A percentile compares a stretch with the other conserved stretches of the same genome.
Evolutionary conservation across 495 filamentous ascomycete species (phyloP).

Genomic region (Aspergillus saccharolyticus): DNA sequence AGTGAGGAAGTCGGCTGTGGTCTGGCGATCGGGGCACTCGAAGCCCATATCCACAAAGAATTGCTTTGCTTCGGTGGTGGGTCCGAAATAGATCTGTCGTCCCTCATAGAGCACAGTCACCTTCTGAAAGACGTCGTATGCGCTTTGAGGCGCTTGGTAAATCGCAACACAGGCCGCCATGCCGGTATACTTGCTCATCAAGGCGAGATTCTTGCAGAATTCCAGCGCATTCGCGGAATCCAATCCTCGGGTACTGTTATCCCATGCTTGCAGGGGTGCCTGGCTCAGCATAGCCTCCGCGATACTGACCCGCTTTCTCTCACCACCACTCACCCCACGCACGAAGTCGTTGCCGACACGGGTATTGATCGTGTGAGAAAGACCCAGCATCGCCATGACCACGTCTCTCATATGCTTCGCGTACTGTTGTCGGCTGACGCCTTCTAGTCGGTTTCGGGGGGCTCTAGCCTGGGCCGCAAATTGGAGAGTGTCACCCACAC

Average conservation of each 20-base stretch:
- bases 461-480: constrained; percentile 50
- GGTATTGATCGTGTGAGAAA: constrained; percentile 68
- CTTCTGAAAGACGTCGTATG: constrained; percentile 48
- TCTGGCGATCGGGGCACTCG: constrained; percentile 50
- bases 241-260: constrained; percentile 73
- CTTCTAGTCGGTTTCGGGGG: constrained; percentile 33
- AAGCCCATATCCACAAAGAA: constrained; percentile 55
- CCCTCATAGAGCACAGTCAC: constrained; percentile 52
- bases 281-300: constrained; percentile 11
- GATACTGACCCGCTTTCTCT: constrained; percentile 62
- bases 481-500: constrained; percentile 55
- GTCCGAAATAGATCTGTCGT: constrained; percentile 56
- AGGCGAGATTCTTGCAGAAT: not conserved
- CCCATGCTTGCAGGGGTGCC: constrained; percentile 64
- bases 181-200: not conserved
- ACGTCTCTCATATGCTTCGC: constrained; percentile 45
- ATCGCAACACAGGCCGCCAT: constrained; percentile 47
- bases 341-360: constrained; percentile 68
- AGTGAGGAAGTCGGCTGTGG: constrained; percentile 63
- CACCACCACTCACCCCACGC: constrained; percentile 71
- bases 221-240: constrained; percentile 57
- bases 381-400: constrained; percentile 59
- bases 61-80: constrained; percentile 43
- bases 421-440: constrained; percentile 39
- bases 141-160: constrained; percentile 74